Conservation (phyloP, 2,329 filamentous ascomycete genomes). For the Penicillium sp. region DNA sequence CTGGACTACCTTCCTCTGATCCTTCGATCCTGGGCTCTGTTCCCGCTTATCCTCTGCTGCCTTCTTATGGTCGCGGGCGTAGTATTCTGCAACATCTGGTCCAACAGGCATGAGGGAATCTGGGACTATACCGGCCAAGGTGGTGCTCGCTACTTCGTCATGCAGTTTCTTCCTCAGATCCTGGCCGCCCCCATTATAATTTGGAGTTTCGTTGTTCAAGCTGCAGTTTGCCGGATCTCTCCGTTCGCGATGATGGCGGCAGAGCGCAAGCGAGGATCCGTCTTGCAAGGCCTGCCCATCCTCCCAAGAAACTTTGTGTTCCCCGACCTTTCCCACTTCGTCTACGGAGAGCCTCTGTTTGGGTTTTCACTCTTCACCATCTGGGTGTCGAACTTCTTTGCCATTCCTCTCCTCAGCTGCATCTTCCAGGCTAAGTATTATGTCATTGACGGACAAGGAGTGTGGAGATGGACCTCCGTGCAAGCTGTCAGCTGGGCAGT, state of each 20-base stretch:
- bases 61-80: constrained; percentile 71
- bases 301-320: constrained; percentile 66
- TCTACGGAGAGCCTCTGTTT: constrained; percentile 67
- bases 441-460: constrained; percentile 56
- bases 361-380: constrained; percentile 67
- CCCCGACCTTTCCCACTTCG: constrained; percentile 67
- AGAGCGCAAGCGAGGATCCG: constrained; percentile 59
- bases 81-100: constrained; percentile 72
- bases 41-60: constrained; percentile 63
- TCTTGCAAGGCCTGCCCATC: constrained; percentile 63
- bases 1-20: constrained; percentile 72
- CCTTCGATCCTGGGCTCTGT: constrained; percentile 61
- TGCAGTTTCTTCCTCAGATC: constrained; percentile 80
- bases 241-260: constrained; percentile 79
- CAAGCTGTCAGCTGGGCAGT: constrained; percentile 77
- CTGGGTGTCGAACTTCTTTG: constrained; percentile 73
- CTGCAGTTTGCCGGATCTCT: constrained; percentile 71
- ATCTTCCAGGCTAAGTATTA: constrained; percentile 70
- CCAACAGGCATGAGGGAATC: constrained; percentile 63
- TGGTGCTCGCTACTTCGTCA: constrained; percentile 77
- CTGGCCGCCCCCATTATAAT: constrained; percentile 71
- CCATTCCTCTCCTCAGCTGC: constrained; percentile 77
- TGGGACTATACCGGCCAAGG: constrained; percentile 69
- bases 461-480: constrained; percentile 79
- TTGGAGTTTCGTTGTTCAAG: constrained; percentile 74